A percentile compares a stretch with the other conserved stretches of the same genome.
Evolutionary conservation across 2,329 filamentous ascomycete species (phyloP).

Genomic region (Cytospora schulzeri): DNA sequence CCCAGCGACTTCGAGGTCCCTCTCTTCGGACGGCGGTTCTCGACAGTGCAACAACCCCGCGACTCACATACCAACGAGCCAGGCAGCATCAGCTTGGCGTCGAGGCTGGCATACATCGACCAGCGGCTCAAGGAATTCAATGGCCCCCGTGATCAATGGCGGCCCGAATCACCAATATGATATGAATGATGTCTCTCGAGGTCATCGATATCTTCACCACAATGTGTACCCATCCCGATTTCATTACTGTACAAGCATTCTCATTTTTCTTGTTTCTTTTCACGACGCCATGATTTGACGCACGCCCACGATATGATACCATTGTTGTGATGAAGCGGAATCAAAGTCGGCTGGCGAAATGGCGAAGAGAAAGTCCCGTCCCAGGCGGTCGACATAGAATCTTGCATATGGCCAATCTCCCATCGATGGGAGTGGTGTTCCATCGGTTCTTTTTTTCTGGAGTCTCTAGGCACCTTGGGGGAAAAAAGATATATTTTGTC

Average conservation of each 20-base stretch:
- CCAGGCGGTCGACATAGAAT: background rate
- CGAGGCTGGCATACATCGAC: constrained; percentile 60
- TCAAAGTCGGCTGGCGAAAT: constrained; percentile 18
- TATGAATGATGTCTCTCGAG: constrained; percentile 9
- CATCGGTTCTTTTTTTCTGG: background rate
- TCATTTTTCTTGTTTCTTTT: constrained; percentile 23
- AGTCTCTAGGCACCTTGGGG: background rate
- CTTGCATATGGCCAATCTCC: background rate
- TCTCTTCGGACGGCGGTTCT: constrained; percentile 54
- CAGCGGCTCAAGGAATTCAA: constrained; percentile 59
- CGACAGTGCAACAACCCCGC: constrained; percentile 55
- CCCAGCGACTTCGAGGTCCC: constrained; percentile 48
- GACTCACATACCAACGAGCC: constrained; percentile 39
- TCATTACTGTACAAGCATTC: constrained; percentile 32
- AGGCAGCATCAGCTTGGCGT: constrained; percentile 48
- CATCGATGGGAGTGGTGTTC: background rate
- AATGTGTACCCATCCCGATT: background rate
- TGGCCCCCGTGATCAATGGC: constrained; percentile 45
- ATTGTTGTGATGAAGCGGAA: background rate
- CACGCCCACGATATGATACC: constrained; percentile 15
- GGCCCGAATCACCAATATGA: constrained; percentile 55
- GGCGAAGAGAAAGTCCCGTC: background rate
- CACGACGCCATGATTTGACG: constrained; percentile 21
- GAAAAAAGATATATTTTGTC: no score
- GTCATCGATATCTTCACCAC: background rate